Base-by-base conservation (phyloP, 768 basidiomycete genomes). In the Tylopilus sp. region DNA sequence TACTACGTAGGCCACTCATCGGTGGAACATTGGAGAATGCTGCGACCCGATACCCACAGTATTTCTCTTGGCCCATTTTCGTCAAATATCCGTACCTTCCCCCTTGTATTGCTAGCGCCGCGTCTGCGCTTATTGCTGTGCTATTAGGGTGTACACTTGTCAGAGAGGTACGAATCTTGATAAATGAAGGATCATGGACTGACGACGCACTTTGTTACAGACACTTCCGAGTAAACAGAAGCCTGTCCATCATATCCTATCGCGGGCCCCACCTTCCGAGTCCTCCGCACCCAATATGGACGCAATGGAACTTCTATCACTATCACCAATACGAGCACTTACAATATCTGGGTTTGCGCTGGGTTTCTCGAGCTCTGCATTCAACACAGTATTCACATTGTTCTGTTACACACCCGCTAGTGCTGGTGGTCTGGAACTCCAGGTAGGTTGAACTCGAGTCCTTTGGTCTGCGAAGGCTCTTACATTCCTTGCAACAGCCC, bases 321-420 rank as follows among this genome's bases (percentile, higher is more conserved):
- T 78, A 36, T 81, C 83, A 2, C 69, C 78, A 41, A 76, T 85
- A 53, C 76, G 76, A 2, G 76, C 78, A 3, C 60, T 85, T 30
- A 78, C 78, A 30, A 58, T 76, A 12, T 84, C 82, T 19, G 79
- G 77, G 8, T 76, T 73, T 45, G 75, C 74, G 2, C 66, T 85
- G 17, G 74, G 71, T 46, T 83, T 82, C 66, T 71, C 79, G 54
- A 72, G 74, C 14, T 79, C 79, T 1, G 76, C 77, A 1, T 87
- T 84, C 58, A 82, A 85, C 49, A 80, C 81, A 5, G 76, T 84
- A 3, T 85, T 86, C 56, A 79, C 82, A 5, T 74, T 87, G 17
- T 83, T 82, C 59, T 84, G 81, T 55, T 87, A 84, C 61, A 79
- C 85, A 6, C 73, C 82, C 14, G 64, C 86, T 14, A 53, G 71